Percentiles rank a stretch among this genome's conserved stretches.
phyloP scores from a whole-genome alignment of 2,329 filamentous ascomycete genomes.

The Pseudogymnoascus sp. region DNA sequence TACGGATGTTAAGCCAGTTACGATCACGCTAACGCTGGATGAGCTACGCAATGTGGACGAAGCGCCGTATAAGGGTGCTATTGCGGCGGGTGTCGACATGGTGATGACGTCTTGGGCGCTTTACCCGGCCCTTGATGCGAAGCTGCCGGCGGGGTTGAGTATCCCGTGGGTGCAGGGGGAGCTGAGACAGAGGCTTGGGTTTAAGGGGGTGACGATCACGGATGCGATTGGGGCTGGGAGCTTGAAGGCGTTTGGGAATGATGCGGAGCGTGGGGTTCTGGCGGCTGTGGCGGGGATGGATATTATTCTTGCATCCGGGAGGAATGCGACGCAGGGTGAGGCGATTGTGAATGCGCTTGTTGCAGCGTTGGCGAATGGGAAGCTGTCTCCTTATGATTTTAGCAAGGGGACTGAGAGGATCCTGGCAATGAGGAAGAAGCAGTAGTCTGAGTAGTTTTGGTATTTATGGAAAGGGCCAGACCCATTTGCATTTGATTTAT shows the following conservation, averaged over 20 bases:
- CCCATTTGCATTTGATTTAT: background rate
- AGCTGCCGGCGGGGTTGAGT: constrained; percentile 27
- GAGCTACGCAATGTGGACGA: constrained; percentile 26
- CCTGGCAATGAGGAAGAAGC: constrained; percentile 7
- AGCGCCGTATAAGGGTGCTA: constrained; percentile 24
- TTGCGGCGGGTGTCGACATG: constrained; percentile 28
- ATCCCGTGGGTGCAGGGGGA: constrained; percentile 26
- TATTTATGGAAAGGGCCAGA: background rate
- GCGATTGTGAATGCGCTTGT: constrained; percentile 6
- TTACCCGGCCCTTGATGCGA: constrained; percentile 27
- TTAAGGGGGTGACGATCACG: constrained; percentile 29
- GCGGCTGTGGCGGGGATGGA: constrained; percentile 30
- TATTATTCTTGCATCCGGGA: constrained; percentile 27
- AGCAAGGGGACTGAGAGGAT: background rate
- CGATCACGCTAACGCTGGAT: constrained; percentile 22
- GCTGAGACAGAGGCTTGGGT: constrained; percentile 25
- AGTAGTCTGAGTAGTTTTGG: background rate
- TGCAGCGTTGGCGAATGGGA: background rate
- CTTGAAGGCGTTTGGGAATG: constrained; percentile 24
- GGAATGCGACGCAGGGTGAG: constrained; percentile 28
- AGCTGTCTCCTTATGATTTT: background rate
- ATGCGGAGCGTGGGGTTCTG: constrained; percentile 24
- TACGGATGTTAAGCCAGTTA: constrained; percentile 28
- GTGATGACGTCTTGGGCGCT: constrained; percentile 31
- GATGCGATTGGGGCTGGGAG: constrained; percentile 30